These are phyloP conservation scores for Globisporangium barbulae DNA, from an alignment of 352 stramenopile genomes.

Conservation along the genomic window DNA sequence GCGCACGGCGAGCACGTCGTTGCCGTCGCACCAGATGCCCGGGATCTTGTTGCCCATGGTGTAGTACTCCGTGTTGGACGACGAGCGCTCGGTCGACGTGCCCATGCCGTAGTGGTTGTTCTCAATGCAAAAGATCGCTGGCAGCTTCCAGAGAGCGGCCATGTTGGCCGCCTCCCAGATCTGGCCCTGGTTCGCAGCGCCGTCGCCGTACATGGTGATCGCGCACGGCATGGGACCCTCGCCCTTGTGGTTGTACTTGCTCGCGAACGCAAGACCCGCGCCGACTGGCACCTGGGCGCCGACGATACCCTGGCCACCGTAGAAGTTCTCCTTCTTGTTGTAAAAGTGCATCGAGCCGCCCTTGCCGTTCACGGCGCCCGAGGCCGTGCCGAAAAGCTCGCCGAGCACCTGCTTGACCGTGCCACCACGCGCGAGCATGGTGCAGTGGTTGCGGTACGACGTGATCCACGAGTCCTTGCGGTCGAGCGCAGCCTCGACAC, in stretches of 20 bases:
- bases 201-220: conserved; percentile 99
- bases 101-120: conserved; percentile 99
- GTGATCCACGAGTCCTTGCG: conserved; percentile 98
- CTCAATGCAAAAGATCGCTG: conserved; percentile 99
- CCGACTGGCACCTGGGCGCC: conserved; percentile 98
- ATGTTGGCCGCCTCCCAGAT: conserved; percentile 98
- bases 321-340: conserved; percentile 98
- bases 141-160: conserved; percentile 97
- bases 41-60: conserved; percentile 99
- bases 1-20: conserved; percentile 97
- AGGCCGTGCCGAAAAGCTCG: conserved; percentile 95
- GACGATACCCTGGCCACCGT: conserved; percentile 98
- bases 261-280: conserved; percentile 96
- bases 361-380: conserved; percentile 93
- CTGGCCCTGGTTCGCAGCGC: conserved; percentile 99
- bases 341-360: conserved; percentile 99
- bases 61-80: conserved; percentile 98
- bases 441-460: conserved; percentile 99
- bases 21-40: conserved; percentile 98
- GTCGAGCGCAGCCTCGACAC: conserved; percentile 95
- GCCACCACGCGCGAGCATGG: conserved; percentile 93
- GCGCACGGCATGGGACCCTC: conserved; percentile 89
- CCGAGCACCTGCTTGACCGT: conserved; percentile 92
- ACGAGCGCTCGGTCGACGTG: conserved; percentile 96
- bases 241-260: conserved; percentile 97